Conservation (phyloP, 495 filamentous ascomycete species). For the Aspergillus ostianus region DNA sequence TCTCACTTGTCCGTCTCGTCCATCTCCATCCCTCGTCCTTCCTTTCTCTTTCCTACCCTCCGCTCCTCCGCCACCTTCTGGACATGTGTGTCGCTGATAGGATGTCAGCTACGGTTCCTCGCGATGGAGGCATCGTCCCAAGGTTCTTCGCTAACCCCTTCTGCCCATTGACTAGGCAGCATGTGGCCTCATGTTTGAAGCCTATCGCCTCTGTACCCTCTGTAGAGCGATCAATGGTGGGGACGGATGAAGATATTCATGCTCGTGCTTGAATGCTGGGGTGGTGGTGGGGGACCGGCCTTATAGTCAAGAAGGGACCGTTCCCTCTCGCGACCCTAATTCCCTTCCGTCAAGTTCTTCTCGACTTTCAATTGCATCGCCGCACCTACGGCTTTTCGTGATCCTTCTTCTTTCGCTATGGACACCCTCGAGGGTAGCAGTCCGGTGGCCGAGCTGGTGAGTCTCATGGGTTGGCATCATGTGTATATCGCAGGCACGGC, state of each 20-base stretch:
- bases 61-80: background rate
- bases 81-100: conserved; percentile 46
- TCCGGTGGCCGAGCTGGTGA: conserved; percentile 13
- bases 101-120: conserved; percentile 20
- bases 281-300: background rate
- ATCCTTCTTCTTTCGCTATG: conserved; percentile 14
- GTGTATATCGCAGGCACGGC: conserved; percentile 40
- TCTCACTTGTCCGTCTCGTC: background rate
- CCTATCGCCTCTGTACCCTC: background rate
- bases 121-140: background rate
- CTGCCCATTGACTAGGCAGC: background rate
- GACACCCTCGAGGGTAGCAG: conserved; percentile 11
- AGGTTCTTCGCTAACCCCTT: background rate
- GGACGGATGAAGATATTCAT: background rate
- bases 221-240: background rate
- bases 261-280: background rate
- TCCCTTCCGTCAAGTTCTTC: background rate
- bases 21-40: too few species aligned
- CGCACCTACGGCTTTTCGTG: background rate
- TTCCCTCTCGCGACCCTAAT: background rate
- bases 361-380: background rate
- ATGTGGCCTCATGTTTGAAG: background rate
- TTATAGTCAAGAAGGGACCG: background rate
- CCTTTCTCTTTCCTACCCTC: too few species aligned
- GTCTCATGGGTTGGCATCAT: conserved; percentile 34